phyloP scores from a whole-genome alignment of 257 asterid species.

The Mentha longifolia region DNA sequence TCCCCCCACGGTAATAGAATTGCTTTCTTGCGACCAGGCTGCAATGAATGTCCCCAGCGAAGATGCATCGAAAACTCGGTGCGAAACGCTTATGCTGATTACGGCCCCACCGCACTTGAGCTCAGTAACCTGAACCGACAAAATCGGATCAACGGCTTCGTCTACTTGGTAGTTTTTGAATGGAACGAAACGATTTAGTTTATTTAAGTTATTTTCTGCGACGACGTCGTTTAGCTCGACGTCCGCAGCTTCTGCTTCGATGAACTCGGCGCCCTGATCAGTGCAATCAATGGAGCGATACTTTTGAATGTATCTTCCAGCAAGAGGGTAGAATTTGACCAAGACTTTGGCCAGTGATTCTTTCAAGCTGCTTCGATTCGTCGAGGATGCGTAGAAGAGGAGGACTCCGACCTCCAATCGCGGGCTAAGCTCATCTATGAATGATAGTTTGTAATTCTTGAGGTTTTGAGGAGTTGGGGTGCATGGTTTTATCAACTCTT shows the following conservation, averaged over 20 bases:
- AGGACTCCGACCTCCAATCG: too few species aligned
- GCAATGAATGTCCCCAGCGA: slow-evolving; percentile 36
- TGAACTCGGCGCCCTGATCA: slow-evolving; percentile 28
- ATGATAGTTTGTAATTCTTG: too few species aligned
- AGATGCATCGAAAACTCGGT: slow-evolving; percentile 1
- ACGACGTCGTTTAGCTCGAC: background rate
- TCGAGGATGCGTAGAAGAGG: too few species aligned
- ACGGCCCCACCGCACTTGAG: slow-evolving; percentile 24
- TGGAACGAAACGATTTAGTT: slow-evolving; percentile 7
- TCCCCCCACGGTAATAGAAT: too few species aligned
- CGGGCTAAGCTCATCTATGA: too few species aligned
- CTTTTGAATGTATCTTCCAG: slow-evolving; percentile 25
- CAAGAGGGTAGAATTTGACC: slow-evolving; percentile 27
- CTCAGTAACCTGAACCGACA: slow-evolving; percentile 9
- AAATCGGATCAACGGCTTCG: background rate
- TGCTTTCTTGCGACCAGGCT: slow-evolving; percentile 38
- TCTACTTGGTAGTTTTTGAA: background rate
- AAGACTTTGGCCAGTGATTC: too few species aligned
- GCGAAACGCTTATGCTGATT: slow-evolving; percentile 10
- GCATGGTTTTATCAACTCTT: too few species aligned
- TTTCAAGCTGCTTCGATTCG: too few species aligned
- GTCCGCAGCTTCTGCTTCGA: slow-evolving; percentile 21
- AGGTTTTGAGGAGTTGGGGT: too few species aligned
- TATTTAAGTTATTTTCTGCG: background rate
- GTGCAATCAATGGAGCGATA: slow-evolving; percentile 15